Evolutionary conservation across 78 protist species (phyloP), one percentile per base, ranked within the genome.

Genomic region (Dictyostelium citrinum): DNA sequence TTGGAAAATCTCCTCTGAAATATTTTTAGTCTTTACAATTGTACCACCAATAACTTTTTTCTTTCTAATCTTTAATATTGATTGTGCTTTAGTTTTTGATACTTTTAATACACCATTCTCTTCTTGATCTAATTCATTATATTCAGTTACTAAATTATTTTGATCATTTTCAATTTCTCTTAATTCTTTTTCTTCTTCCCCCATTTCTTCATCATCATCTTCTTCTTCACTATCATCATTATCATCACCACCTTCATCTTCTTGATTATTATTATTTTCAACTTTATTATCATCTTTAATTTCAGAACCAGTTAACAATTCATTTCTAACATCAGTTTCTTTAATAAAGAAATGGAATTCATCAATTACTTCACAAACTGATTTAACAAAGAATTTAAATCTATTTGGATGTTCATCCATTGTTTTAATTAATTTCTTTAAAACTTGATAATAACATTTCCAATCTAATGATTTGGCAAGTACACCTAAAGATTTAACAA

Each of bases 331-430:
- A 17, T 88, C 85, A n/a, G 51, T 41, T 43, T 72, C 49, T 33
- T 88, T 77, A 45, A 88, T 35, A 72, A 78, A 88, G 81, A 88
- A 88, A 49, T 88, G 93, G 93, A 88, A 88, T 58, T 76, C 82
- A 68, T 88, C 93, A 29, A 88, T 41, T 3, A 88, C 93, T 24
- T 78, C 93, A 46, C 84, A 78, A 24, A 88, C 61, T 9, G 93
- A 43, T 61, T 82, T 81, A 22, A 88, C 12, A 14, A 88, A 43
- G 76, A 88, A 72, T 43, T 78, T 88, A 27, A 31, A 39, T 64
- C 76, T 78, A 22, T 16, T 31, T 58, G 78, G 81, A 78, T 88
- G 84, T 55, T 78, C 45, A 27, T 58, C 93, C 93, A 88, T 88
- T 8, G 93, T 68, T 11, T 31, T 2, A 45, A 74, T 81, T 27